Evolutionary conservation across 495 filamentous ascomycete species (phyloP).

Genomic region (Talaromyces borbonicus): DNA sequence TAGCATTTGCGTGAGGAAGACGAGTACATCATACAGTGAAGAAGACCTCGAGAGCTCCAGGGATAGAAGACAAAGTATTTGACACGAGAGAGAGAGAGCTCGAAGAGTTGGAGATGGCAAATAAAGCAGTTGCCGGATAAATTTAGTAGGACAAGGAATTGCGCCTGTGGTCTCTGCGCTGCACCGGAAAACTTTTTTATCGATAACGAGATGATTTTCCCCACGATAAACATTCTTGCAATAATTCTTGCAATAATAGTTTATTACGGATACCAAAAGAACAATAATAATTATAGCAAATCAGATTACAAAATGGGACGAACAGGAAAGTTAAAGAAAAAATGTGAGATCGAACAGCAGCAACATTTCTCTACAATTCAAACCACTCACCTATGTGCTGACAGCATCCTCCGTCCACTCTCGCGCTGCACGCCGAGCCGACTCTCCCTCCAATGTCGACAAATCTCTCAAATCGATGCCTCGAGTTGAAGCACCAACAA

Average conservation of each 20-base stretch:
- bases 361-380: background rate
- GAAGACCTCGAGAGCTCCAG: background rate
- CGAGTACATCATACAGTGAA: too few species aligned
- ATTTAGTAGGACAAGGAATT: too few species aligned
- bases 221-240: background rate
- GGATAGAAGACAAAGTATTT: background rate
- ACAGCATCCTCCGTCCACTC: conserved; percentile 49
- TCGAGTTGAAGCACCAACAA: conserved; percentile 38
- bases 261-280: too few species aligned
- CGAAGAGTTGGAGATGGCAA: background rate
- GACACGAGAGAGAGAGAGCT: background rate
- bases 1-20: too few species aligned
- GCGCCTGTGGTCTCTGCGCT: conserved; percentile 19
- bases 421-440: conserved; percentile 61
- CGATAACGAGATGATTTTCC: conserved; percentile 20
- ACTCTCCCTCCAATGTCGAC: conserved; percentile 61
- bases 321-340: conserved; percentile 28
- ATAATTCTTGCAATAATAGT: background rate
- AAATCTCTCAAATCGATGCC: conserved; percentile 59
- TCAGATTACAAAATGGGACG: conserved; percentile 49
- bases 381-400: background rate
- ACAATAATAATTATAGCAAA: background rate
- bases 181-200: conserved; percentile 30
- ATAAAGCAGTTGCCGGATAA: background rate
- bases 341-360: conserved; percentile 19